Conservation (phyloP, 2,329 filamentous ascomycete genomes). For the Cyphellophora attinorum region DNA sequence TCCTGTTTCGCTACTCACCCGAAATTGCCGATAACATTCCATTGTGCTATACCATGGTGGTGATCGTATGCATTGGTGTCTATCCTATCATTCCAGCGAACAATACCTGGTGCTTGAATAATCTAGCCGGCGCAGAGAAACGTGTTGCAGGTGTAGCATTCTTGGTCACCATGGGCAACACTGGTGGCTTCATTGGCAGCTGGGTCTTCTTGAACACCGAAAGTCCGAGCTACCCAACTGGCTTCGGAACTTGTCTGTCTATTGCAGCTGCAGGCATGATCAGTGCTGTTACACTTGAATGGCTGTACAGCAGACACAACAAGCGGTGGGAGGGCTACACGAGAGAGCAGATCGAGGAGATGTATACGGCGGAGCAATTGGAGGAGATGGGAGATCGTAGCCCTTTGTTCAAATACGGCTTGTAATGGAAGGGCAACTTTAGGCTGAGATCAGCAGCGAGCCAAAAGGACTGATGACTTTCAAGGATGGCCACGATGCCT, state of each 20-base stretch:
- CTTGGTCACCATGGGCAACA: slow-evolving; percentile 62
- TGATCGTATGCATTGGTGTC: slow-evolving; percentile 56
- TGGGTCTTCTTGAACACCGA: slow-evolving; percentile 4
- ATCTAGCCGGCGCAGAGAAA: slow-evolving; percentile 61
- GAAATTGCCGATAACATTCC: slow-evolving; percentile 44
- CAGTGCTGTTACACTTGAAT: neutral
- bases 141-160: slow-evolving; percentile 58
- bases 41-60: slow-evolving; percentile 49
- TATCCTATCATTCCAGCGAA: slow-evolving; percentile 49
- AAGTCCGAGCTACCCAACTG: slow-evolving; percentile 1
- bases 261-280: neutral
- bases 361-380: neutral
- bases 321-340: neutral
- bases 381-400: slow-evolving; percentile 1
- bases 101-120: slow-evolving; percentile 61
- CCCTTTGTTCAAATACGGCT: slow-evolving; percentile 1
- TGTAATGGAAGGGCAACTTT: too few species aligned
- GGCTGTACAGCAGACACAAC: slow-evolving; percentile 1
- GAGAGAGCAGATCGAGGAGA: neutral
- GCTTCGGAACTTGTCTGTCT: slow-evolving; percentile 1
- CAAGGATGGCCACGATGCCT: too few species aligned
- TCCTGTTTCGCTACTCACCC: slow-evolving; percentile 47
- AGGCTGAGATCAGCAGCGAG: too few species aligned
- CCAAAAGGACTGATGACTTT: too few species aligned
- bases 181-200: slow-evolving; percentile 46